phyloP scores from a whole-genome alignment of 2,329 filamentous ascomycete genomes.

The Neonectria hederae region DNA sequence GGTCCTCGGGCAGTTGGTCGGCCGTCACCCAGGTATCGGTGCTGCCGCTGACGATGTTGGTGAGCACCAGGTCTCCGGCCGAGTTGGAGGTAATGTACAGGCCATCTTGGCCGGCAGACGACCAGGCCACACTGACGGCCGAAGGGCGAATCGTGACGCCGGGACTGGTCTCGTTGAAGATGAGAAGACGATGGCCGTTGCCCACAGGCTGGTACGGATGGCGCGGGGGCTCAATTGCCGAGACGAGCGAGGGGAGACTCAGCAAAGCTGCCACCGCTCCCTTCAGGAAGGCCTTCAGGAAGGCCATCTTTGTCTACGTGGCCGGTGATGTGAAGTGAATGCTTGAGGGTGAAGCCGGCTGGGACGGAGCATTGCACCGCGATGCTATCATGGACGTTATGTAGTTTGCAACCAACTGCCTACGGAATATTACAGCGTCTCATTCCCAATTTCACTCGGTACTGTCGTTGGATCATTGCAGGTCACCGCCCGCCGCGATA shows the following conservation, averaged over 20 bases:
- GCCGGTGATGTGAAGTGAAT: background rate
- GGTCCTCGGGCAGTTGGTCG: conserved; percentile 63
- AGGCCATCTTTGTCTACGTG: conserved; percentile 18
- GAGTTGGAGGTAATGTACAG: conserved; percentile 64
- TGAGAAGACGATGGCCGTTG: conserved; percentile 64
- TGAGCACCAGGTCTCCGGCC: conserved; percentile 65
- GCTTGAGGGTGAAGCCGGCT: background rate
- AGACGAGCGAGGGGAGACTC: conserved; percentile 29
- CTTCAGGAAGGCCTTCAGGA: conserved; percentile 8
- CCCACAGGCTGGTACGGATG: conserved; percentile 64
- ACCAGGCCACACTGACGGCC: conserved; percentile 64
- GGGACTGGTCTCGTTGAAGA: conserved; percentile 68
- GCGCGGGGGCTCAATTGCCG: conserved; percentile 60
- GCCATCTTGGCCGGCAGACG: conserved; percentile 67
- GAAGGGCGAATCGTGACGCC: conserved; percentile 55
- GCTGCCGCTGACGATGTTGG: conserved; percentile 68
- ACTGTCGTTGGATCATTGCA: background rate
- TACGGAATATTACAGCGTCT: background rate
- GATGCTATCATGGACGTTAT: background rate
- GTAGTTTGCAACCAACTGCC: background rate
- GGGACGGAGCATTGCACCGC: background rate
- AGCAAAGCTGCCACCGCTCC: conserved; percentile 29
- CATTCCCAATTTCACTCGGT: background rate
- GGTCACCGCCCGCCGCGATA: background rate
- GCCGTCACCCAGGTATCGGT: conserved; percentile 66